Evolutionary conservation across 257 asterid species (phyloP).

Genomic region (Salvia rosmarinus): DNA sequence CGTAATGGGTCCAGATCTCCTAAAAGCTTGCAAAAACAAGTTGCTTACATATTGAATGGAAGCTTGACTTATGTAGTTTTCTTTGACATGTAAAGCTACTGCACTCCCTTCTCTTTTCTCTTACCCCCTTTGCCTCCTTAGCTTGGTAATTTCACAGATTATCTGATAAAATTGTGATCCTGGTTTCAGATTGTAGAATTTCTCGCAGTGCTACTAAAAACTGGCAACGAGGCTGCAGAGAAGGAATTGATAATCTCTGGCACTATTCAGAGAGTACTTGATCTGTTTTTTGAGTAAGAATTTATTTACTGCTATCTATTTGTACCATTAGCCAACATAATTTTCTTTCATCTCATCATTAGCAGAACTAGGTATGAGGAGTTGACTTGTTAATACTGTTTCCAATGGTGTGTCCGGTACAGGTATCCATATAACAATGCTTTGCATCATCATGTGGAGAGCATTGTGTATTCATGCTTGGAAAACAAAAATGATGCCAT

Average conservation of each 20-base stretch:
- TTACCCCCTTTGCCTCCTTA: constrained; percentile 3
- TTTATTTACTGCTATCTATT: constrained; percentile 10
- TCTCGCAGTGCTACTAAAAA: constrained; percentile 77
- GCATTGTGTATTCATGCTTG: constrained; percentile 81
- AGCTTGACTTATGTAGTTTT: not conserved
- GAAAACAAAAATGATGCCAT: constrained; percentile 63
- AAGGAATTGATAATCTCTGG: constrained; percentile 84
- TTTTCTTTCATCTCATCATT: constrained; percentile 10
- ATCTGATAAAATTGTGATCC: constrained; percentile 9
- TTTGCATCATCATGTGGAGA: constrained; percentile 94
- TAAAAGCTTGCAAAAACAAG: not conserved
- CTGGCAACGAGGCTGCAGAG: constrained; percentile 80
- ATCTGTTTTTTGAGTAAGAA: constrained; percentile 89
- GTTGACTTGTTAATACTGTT: constrained; percentile 14
- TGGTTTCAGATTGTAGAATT: constrained; percentile 78
- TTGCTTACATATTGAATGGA: not conserved
- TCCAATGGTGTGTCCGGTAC: constrained; percentile 34
- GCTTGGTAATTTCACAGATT: not conserved
- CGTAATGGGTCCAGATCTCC: not conserved
- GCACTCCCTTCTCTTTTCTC: not conserved
- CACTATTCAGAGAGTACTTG: constrained; percentile 72
- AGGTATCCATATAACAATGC: constrained; percentile 94
- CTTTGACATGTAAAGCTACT: constrained; percentile 1
- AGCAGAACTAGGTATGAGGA: constrained; percentile 18
- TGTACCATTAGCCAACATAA: not conserved